Evolutionary conservation across 2,329 filamentous ascomycete species (phyloP).

Genomic region (Colletotrichum sp.): DNA sequence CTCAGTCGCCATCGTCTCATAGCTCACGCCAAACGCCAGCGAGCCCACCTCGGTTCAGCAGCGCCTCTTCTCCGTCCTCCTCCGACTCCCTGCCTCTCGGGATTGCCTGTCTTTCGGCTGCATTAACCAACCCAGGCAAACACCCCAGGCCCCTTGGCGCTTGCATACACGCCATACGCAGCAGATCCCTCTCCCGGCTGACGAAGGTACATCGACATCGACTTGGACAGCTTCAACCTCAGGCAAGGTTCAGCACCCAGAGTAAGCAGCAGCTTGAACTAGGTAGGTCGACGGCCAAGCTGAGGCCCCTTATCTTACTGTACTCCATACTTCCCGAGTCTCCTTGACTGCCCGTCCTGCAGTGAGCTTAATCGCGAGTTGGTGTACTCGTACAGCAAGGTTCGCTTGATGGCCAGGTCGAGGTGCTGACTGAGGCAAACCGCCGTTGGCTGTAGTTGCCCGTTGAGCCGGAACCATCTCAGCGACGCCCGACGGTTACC

Average conservation of each 20-base stretch:
- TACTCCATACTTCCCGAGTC: neutral
- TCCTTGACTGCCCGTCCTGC: neutral
- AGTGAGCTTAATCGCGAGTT: neutral
- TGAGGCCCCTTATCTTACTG: neutral
- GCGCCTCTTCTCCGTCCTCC: neutral
- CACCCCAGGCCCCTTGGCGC: neutral
- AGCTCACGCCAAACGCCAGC: neutral
- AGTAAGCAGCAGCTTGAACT: neutral
- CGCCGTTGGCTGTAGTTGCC: neutral
- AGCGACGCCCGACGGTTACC: neutral
- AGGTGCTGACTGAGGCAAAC: constrained; percentile 4
- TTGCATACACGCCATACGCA: neutral
- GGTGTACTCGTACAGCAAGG: neutral
- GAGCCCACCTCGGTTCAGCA: neutral
- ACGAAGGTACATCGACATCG: neutral
- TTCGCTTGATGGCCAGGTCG: neutral
- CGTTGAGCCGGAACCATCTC: constrained; percentile 9
- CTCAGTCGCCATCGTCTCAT: neutral
- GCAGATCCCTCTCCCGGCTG: neutral
- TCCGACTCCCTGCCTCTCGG: neutral
- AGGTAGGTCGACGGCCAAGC: neutral
- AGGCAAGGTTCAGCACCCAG: neutral
- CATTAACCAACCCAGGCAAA: neutral
- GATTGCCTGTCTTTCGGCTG: neutral
- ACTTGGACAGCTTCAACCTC: neutral